Conservation (phyloP, 176 grass and related monocot genomes). For the Triticum dicoccoides region DNA sequence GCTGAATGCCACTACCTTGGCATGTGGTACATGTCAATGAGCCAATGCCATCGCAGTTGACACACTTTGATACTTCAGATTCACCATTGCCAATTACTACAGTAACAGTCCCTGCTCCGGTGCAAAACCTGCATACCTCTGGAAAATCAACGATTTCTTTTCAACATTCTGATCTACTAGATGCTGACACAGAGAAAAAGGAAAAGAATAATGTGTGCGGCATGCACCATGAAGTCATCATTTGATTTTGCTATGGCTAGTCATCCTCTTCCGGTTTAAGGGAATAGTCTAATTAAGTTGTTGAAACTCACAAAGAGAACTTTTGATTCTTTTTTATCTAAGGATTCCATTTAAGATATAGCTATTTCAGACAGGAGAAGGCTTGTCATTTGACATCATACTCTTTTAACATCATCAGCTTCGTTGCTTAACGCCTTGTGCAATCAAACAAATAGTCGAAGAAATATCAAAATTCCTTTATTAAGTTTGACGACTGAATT, state of each 20-base stretch:
- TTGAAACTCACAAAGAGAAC: too few species aligned
- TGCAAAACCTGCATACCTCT: conserved; percentile 97
- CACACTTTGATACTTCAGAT: conserved; percentile 74
- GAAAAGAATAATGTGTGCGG: background rate
- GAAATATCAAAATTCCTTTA: too few species aligned
- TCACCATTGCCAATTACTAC: conserved; percentile 79
- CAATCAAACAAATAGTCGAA: too few species aligned
- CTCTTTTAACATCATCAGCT: too few species aligned
- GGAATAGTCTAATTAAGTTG: too few species aligned
- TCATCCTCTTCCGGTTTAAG: too few species aligned
- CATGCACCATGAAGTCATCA: background rate
- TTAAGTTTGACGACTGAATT: too few species aligned
- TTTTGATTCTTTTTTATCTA: too few species aligned
- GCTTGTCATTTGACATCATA: too few species aligned
- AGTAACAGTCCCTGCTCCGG: conserved; percentile 60
- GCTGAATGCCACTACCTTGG: conserved; percentile 94
- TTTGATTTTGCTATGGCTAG: background rate
- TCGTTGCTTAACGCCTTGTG: too few species aligned
- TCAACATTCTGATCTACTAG: conserved; percentile 16
- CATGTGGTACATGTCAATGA: conserved; percentile 96
- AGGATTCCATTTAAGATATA: too few species aligned
- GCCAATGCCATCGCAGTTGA: conserved; percentile 85
- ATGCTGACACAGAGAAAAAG: background rate
- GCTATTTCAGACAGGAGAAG: too few species aligned
- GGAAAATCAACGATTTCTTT: conserved; percentile 48